Evolutionary conservation across 2,329 filamentous ascomycete species (phyloP).

Genomic region (Aureobasidium sp.): DNA sequence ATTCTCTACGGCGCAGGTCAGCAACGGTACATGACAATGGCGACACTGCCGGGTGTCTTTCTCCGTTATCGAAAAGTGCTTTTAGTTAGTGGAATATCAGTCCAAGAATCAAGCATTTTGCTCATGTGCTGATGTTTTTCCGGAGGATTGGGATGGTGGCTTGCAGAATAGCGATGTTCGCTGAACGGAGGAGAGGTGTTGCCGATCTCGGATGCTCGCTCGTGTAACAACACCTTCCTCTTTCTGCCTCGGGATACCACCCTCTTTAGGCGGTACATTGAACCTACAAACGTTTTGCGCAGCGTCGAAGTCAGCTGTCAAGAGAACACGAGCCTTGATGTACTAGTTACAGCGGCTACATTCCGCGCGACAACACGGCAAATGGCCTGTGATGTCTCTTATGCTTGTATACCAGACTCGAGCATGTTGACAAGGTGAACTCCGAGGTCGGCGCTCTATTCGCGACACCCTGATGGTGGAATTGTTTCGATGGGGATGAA

Average conservation of each 20-base stretch:
- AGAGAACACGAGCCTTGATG: background rate
- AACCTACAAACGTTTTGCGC: background rate
- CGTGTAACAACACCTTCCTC: constrained; percentile 5
- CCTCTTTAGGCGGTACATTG: background rate
- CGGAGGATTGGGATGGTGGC: constrained; percentile 1
- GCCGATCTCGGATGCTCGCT: constrained; percentile 7
- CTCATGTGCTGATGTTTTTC: background rate
- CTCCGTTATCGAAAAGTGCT: background rate
- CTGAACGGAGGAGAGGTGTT: background rate
- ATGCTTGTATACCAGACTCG: background rate
- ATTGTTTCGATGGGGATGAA: background rate
- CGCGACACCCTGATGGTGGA: background rate
- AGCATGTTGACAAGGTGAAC: background rate
- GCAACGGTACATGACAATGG: too few species aligned
- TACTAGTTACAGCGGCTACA: background rate
- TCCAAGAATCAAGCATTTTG: background rate
- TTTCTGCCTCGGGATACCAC: background rate
- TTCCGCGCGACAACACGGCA: background rate
- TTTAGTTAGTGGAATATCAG: background rate
- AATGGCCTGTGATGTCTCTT: background rate
- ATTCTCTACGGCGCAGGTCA: background rate
- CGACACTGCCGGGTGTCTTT: background rate
- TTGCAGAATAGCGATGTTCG: background rate
- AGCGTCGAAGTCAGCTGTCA: background rate
- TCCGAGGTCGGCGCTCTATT: background rate